These are phyloP conservation scores for Cavenderia fasciculata DNA, from an alignment of 78 protist genomes.

Conservation along the genomic window DNA sequence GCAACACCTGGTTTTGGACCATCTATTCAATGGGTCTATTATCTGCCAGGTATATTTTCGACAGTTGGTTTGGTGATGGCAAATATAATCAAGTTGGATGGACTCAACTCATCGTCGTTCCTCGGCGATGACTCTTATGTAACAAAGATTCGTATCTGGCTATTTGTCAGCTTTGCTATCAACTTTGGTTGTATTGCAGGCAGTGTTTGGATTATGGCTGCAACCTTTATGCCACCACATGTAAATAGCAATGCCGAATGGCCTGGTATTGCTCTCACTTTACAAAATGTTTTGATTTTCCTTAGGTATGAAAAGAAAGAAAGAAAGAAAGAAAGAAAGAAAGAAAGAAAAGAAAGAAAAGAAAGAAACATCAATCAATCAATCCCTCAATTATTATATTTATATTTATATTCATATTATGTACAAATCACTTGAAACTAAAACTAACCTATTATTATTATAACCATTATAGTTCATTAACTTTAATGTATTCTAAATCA, in stretches of 20 bases:
- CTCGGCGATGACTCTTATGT: constrained; percentile 6
- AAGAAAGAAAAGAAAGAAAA: too few species aligned
- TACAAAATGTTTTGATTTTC: constrained; percentile 56
- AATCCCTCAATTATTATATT: background rate
- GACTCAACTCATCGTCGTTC: background rate
- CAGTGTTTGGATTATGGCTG: constrained; percentile 66
- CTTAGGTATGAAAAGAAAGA: too few species aligned
- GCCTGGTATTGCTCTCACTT: constrained; percentile 62
- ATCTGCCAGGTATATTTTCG: constrained; percentile 71
- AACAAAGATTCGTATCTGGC: constrained; percentile 38
- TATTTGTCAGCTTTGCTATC: constrained; percentile 69
- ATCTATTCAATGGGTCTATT: constrained; percentile 59
- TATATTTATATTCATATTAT: background rate
- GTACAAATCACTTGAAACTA: too few species aligned
- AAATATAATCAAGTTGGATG: constrained; percentile 32
- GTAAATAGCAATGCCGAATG: constrained; percentile 38
- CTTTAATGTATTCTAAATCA: too few species aligned
- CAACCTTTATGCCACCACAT: constrained; percentile 62
- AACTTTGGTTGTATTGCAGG: constrained; percentile 67
- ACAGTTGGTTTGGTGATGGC: constrained; percentile 59
- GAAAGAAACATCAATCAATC: background rate
- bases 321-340: too few species aligned
- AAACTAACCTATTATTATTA: too few species aligned
- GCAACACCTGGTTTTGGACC: constrained; percentile 15
- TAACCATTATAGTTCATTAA: too few species aligned